Percentiles rank a stretch among this genome's conserved stretches.
Conservation (phyloP, 805 yeast species). For the Pichia phayaonensis region DNA sequence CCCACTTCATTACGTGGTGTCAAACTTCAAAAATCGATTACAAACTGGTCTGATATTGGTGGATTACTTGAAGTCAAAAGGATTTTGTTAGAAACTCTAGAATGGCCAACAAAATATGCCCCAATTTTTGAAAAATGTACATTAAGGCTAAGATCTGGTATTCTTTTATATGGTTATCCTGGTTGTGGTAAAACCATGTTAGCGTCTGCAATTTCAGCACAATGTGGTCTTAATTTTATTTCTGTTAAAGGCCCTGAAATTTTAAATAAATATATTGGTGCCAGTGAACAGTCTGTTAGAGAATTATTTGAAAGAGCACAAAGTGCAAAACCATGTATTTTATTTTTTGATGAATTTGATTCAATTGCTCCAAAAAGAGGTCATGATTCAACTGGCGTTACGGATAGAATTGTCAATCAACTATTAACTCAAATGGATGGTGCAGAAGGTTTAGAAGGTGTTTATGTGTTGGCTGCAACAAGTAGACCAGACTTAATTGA, state of each 20-base stretch:
- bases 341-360: conserved; percentile 93
- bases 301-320: conserved; percentile 92
- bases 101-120: conserved; percentile 96
- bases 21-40: conserved; percentile 67
- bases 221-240: conserved; percentile 89
- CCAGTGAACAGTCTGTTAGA: conserved; percentile 90
- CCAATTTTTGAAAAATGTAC: conserved; percentile 92
- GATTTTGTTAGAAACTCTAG: conserved; percentile 75
- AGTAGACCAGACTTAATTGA: conserved; percentile 94
- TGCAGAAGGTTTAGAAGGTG: conserved; percentile 96
- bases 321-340: conserved; percentile 87
- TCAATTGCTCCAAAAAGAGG: conserved; percentile 98
- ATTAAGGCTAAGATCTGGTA: conserved; percentile 79
- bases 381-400: conserved; percentile 95
- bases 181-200: conserved; percentile 95
- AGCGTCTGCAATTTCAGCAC: conserved; percentile 90
- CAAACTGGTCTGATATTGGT: conserved; percentile 84
- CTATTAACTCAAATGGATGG: conserved; percentile 98
- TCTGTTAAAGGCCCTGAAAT: conserved; percentile 95
- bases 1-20: conserved; percentile 86
- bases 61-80: conserved; percentile 74
- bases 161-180: conserved; percentile 88
- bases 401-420: conserved; percentile 95
- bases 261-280: conserved; percentile 91
- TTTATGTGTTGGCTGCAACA: conserved; percentile 93